These are phyloP conservation scores for Aspergillus thermomutatus DNA, from an alignment of 2,329 filamentous ascomycete genomes.

Conservation along the genomic window DNA sequence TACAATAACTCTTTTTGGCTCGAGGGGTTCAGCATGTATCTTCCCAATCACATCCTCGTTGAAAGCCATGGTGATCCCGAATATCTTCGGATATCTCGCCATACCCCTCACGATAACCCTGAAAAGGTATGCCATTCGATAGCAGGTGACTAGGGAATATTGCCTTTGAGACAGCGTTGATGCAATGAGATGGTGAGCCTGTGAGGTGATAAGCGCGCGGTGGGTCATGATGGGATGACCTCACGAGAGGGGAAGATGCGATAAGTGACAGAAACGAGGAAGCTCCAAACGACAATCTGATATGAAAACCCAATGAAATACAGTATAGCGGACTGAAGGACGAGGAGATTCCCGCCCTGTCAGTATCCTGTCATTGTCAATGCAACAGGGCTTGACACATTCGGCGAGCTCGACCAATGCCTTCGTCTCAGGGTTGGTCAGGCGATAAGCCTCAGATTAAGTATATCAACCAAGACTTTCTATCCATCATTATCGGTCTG, in stretches of 20 bases:
- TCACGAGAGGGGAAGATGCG: slow-evolving; percentile 2
- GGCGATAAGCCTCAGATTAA: neutral
- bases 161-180: neutral
- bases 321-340: neutral
- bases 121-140: too few relatives aligned
- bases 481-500: neutral
- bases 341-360: neutral
- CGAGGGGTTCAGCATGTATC: too few relatives aligned
- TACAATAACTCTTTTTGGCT: too few relatives aligned
- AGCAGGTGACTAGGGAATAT: neutral
- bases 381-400: neutral
- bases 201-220: too few relatives aligned
- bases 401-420: neutral
- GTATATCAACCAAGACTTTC: neutral
- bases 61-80: too few relatives aligned
- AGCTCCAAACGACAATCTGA: slow-evolving; percentile 18
- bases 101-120: too few relatives aligned
- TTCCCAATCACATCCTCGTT: too few relatives aligned
- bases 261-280: slow-evolving; percentile 11
- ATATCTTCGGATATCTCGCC: too few relatives aligned
- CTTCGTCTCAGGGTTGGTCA: neutral
- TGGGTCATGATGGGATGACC: neutral
- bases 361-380: neutral
- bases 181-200: too few relatives aligned
- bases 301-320: neutral